Evolutionary conservation across 2,329 filamentous ascomycete species (phyloP).

Genomic region (Phaeophleospora eucalypticola): DNA sequence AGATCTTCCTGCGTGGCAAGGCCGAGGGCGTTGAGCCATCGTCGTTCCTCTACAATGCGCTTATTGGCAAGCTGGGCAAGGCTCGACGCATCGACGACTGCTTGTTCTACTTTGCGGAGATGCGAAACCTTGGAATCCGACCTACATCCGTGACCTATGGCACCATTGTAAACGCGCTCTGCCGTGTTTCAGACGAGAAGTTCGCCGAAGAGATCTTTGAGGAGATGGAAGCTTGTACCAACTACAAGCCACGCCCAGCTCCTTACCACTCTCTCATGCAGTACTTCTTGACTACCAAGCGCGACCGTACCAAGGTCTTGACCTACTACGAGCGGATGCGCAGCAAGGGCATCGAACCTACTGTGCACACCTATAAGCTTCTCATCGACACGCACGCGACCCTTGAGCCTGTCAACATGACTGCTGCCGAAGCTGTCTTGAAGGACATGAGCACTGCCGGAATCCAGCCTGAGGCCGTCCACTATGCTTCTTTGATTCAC

Average conservation of each 20-base stretch:
- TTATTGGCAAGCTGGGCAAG: slow-evolving; percentile 97
- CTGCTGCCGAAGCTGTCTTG: slow-evolving; percentile 78
- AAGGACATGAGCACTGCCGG: slow-evolving; percentile 71
- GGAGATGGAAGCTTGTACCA: slow-evolving; percentile 98
- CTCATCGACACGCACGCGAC: slow-evolving; percentile 94
- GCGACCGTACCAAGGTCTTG: slow-evolving; percentile 88
- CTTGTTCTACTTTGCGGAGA: slow-evolving; percentile 95
- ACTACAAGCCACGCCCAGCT: slow-evolving; percentile 95
- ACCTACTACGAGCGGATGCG: slow-evolving; percentile 95
- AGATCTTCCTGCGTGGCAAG: slow-evolving; percentile 93
- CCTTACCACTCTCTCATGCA: slow-evolving; percentile 99
- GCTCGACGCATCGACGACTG: slow-evolving; percentile 97
- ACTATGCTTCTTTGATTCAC: slow-evolving; percentile 93
- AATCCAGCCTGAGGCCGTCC: slow-evolving; percentile 79
- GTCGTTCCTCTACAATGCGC: slow-evolving; percentile 95
- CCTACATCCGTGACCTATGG: slow-evolving; percentile 97
- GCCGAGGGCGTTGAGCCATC: slow-evolving; percentile 91
- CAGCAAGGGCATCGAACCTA: slow-evolving; percentile 78
- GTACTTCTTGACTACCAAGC: slow-evolving; percentile 96
- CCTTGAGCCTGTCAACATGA: slow-evolving; percentile 85
- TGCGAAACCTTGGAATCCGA: slow-evolving; percentile 87
- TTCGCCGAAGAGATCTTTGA: slow-evolving; percentile 97
- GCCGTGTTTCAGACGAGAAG: slow-evolving; percentile 94
- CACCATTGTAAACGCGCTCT: slow-evolving; percentile 95
- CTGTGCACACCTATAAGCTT: slow-evolving; percentile 95